Evolutionary conservation across 148 eudicot species (phyloP), one percentile per base, ranked within the genome.

Genomic region (Dysphania ambrosioides): DNA sequence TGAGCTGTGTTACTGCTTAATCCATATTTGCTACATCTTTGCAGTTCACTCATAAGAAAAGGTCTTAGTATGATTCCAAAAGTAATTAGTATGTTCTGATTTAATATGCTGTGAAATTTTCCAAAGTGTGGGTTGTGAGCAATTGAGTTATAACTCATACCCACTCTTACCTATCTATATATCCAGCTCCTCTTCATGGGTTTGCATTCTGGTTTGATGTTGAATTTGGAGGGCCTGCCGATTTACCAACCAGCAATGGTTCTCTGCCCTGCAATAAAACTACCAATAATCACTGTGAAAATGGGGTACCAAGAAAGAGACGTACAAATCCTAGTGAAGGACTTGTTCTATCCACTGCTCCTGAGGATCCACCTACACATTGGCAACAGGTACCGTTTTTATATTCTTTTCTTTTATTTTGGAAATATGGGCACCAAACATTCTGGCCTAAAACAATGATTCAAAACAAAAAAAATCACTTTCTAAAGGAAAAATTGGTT

Each of bases 141-240:
- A 51, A 55, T 30, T 13, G 18, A 60, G 32, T 23, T 36, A 35
- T 56, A 16, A 75, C 23, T 49, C 38, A 30, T 23, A 4, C 41
- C 40, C 47, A 9, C 2, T 64, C 26, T 35, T 23, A 2, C 11
- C 1, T 27, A 42, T 41, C 5, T 59, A n/a, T 55, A 38, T 58
- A 61, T 83, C 7, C 93, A 95, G 98, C 97, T 79, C 92, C 98
- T 72, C 91, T 95, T 53, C 89, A 95, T 79, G 98, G 98, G 34
- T 95, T 95, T 86, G 98, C 92, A 21, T 95, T 95, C 85, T 95
- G 98, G 98, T 95, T 95, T 70, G 96, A 95, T 76, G 99, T 95
- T 75, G 92, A 90, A 82, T 95, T 95, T 78, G 84, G 86, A 77
- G 82, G 82, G 55, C 86, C 88, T 21, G 78, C 78, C 34, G 62